These are phyloP conservation scores for Penicillium sp. DNA, from an alignment of 2,329 filamentous ascomycete species.

Conservation along the genomic window DNA sequence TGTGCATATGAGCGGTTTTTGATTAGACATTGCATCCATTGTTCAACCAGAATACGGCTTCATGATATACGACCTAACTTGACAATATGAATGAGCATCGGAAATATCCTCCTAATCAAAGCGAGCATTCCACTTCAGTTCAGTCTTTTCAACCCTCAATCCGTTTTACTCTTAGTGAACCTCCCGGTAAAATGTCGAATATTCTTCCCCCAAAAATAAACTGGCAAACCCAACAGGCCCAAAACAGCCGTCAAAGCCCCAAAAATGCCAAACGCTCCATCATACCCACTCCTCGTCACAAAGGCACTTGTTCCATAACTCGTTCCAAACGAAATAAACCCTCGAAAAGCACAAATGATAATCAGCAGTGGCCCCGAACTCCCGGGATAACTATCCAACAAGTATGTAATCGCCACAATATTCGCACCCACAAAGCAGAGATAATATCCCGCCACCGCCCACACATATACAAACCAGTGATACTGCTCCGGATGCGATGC, in stretches of 20 bases:
- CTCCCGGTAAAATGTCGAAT: conserved; percentile 28
- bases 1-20: neutral
- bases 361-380: conserved; percentile 46
- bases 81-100: too few species aligned
- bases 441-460: conserved; percentile 24
- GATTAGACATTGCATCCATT: neutral
- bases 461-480: conserved; percentile 27
- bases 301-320: too few species aligned
- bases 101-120: too few species aligned
- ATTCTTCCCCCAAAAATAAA: conserved; percentile 34
- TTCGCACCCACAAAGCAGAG: conserved; percentile 40
- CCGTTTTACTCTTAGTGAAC: conserved; percentile 4
- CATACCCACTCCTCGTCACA: conserved; percentile 26
- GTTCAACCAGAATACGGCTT: neutral
- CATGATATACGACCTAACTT: neutral
- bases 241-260: conserved; percentile 32
- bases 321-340: conserved; percentile 48
- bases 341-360: conserved; percentile 49
- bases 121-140: too few species aligned
- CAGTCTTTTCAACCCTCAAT: neutral
- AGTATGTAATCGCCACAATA: conserved; percentile 47
- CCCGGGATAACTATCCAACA: conserved; percentile 48
- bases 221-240: conserved; percentile 29
- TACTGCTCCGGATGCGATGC: conserved; percentile 34
- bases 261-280: conserved; percentile 12